Evolutionary conservation across 2,329 filamentous ascomycete genomes (phyloP).

Genomic region (Calcarisporium arbuscula): DNA sequence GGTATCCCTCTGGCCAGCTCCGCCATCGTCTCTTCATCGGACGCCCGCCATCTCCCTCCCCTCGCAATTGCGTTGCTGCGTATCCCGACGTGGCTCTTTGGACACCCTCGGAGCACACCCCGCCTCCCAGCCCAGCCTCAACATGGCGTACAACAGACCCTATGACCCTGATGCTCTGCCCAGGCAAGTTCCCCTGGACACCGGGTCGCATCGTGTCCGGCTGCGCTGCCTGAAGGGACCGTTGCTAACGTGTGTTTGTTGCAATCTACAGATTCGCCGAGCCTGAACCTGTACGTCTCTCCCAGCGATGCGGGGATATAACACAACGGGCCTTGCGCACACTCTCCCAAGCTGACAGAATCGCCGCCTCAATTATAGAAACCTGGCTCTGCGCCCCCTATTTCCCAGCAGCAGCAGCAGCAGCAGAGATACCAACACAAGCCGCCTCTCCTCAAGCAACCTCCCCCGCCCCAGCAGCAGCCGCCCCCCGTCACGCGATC

Average conservation of each 20-base stretch:
- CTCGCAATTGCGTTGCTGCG: too few relatives aligned
- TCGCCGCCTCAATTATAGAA: too few relatives aligned
- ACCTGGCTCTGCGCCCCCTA: conserved; percentile 21
- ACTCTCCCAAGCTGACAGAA: too few relatives aligned
- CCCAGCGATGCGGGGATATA: not conserved
- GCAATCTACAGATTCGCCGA: conserved; percentile 61
- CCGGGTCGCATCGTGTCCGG: conserved; percentile 5
- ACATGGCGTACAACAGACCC: conserved; percentile 89
- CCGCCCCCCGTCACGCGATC: conserved; percentile 7
- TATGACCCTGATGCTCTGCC: conserved; percentile 95
- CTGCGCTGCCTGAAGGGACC: too few relatives aligned
- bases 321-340: not conserved
- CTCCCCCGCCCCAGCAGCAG: conserved; percentile 3
- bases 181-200: conserved; percentile 53
- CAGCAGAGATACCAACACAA: conserved; percentile 13
- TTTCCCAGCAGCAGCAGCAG: conserved; percentile 15
- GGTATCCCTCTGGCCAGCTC: too few relatives aligned
- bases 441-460: conserved; percentile 11
- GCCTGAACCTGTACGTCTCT: conserved; percentile 56
- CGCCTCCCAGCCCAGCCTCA: too few relatives aligned
- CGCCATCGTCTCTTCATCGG: too few relatives aligned
- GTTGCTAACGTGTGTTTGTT: conserved; percentile 17
- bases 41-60: too few relatives aligned
- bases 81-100: too few relatives aligned
- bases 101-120: too few relatives aligned